A percentile compares a stretch with the other conserved stretches of the same genome.
Conservation (phyloP, 306 rosid species). For the Quillaja saponaria region DNA sequence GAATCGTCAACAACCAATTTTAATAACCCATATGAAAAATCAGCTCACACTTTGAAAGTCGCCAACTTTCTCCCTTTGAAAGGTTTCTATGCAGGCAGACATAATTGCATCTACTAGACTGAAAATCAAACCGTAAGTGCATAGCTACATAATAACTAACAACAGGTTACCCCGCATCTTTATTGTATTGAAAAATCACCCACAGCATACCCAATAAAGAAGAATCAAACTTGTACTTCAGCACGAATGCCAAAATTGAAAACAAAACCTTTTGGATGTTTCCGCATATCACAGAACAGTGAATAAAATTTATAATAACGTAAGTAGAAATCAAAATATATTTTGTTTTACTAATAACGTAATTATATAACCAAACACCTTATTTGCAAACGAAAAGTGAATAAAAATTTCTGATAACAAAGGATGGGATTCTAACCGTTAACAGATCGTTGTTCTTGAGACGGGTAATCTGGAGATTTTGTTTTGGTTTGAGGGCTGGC, state of each 20-base stretch:
- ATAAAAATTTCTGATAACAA: background rate
- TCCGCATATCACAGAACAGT: background rate
- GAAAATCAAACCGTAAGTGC: background rate
- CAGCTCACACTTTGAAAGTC: background rate
- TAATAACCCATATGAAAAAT: background rate
- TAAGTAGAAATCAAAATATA: no score
- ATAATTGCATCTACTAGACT: background rate
- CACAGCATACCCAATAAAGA: background rate
- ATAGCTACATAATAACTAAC: slow-evolving; percentile 2
- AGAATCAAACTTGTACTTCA: background rate
- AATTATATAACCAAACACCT: no score
- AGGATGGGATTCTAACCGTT: slow-evolving; percentile 49
- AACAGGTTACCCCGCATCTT: background rate
- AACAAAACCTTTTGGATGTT: no score
- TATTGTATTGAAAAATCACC: background rate
- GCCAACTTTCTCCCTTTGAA: background rate
- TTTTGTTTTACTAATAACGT: no score
- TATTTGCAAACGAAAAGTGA: background rate
- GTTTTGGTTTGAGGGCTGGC: slow-evolving; percentile 78
- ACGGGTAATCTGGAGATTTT: slow-evolving; percentile 51
- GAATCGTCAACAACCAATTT: background rate
- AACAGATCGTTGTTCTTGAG: slow-evolving; percentile 75
- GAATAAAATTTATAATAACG: no score
- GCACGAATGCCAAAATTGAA: no score
- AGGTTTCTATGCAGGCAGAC: background rate